These are phyloP conservation scores for Trichoderma erinaceum DNA, from an alignment of 495 filamentous ascomycete species.

Conservation along the genomic window DNA sequence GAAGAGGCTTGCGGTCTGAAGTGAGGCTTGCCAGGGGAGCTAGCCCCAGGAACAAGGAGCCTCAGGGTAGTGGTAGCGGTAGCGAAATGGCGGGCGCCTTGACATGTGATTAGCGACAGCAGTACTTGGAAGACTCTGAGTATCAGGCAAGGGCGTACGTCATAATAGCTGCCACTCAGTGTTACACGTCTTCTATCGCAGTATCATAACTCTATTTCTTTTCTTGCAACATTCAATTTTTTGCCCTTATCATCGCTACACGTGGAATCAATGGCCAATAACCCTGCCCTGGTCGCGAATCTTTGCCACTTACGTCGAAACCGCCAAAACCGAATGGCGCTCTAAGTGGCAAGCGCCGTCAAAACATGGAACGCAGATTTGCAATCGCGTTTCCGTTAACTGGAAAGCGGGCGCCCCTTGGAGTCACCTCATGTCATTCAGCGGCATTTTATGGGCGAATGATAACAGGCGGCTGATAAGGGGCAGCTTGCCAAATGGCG, in stretches of 20 bases:
- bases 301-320: not conserved
- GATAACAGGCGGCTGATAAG: not conserved
- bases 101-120: not conserved
- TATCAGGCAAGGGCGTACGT: not conserved
- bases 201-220: not conserved
- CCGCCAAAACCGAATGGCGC: not conserved
- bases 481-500: not conserved
- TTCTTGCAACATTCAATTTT: not conserved
- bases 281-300: not conserved
- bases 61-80: not conserved
- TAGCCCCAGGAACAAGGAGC: not conserved
- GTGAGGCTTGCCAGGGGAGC: not conserved
- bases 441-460: constrained; percentile 3
- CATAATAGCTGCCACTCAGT: not conserved
- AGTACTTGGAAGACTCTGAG: not conserved
- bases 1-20: not conserved
- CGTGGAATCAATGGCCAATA: not conserved
- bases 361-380: not conserved
- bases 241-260: not conserved
- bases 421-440: not conserved
- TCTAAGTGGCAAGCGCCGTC: not conserved
- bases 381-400: not conserved
- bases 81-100: not conserved
- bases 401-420: not conserved
- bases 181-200: not conserved